Percentiles rank a stretch among this genome's conserved stretches.
Conservation (phyloP, 768 basidiomycete species). For the Xerocomus brunneocitrinus region DNA sequence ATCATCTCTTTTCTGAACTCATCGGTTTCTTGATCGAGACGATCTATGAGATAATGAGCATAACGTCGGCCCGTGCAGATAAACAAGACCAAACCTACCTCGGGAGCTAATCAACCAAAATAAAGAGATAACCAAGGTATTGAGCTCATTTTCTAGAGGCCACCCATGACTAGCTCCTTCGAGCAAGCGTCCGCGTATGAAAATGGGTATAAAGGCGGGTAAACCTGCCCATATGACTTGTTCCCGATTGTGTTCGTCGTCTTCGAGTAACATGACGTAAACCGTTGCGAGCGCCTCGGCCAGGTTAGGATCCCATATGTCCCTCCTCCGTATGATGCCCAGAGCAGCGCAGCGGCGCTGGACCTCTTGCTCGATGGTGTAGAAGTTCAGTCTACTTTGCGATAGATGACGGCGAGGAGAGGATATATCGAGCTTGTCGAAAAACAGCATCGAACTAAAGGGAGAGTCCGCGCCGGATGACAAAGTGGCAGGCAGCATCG, state of each 20-base stretch:
- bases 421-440: conserved; percentile 45
- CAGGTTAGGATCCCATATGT: conserved; percentile 34
- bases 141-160: conserved; percentile 44
- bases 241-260: conserved; percentile 44
- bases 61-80: background rate
- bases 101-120: conserved; percentile 44
- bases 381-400: conserved; percentile 19
- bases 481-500: conserved; percentile 27
- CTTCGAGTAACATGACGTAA: conserved; percentile 57
- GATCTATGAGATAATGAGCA: conserved; percentile 7
- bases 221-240: conserved; percentile 45
- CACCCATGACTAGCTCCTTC: conserved; percentile 42
- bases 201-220: conserved; percentile 36
- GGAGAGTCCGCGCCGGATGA: conserved; percentile 23
- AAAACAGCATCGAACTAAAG: conserved; percentile 39
- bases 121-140: conserved; percentile 43
- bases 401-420: conserved; percentile 39
- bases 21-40: conserved; percentile 32
- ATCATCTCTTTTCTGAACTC: conserved; percentile 32
- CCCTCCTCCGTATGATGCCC: conserved; percentile 39
- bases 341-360: conserved; percentile 41
- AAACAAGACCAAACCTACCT: conserved; percentile 6
- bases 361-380: conserved; percentile 42
- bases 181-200: conserved; percentile 38
- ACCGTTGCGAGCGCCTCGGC: conserved; percentile 47